Evolutionary conservation across 2,329 filamentous ascomycete genomes (phyloP), one percentile per base, ranked within the genome.

Genomic region (Neopestalotiopsis sp.): DNA sequence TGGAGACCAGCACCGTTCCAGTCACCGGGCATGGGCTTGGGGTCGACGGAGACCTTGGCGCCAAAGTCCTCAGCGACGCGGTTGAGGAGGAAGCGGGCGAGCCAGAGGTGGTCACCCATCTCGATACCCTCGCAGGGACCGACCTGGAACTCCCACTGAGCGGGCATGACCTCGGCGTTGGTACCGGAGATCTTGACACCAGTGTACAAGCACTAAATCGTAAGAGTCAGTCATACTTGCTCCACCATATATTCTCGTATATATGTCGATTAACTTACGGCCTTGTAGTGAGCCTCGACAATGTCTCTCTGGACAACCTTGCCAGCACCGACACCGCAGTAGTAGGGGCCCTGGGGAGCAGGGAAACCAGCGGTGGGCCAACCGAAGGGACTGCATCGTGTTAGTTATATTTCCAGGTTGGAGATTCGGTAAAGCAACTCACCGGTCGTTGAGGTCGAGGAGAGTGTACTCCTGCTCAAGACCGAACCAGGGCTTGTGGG

Each of bases 91-190:
- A 94, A 97, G 74, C 94, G 92, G 73, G 93, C 93, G 78, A 97
- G 87, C 96, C 95, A 98, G 77, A 99, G 94, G 80, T 98, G 91
- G 83, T 99, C 96, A 82, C 96, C 96, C 88, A 98, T 92, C 81
- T 91, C 86, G 77, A 98, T 98, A 73, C 94, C 95, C 67, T 86
- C 83, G 84, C 94, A 97, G 73, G 95, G 95, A 69, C 95, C 95
- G 77, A 98, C 93, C 82, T 98, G 95, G 90, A 94, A 98, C 83
- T 98, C 95, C 95, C 95, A 98, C 84, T 98, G 95, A 70, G 93
- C 94, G 73, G 94, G 92, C 93, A 98, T 97, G 79, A 99, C 96
- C 89, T 99, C 96, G 74, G 96, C 96, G 84, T 99, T 99, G 86
- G 96, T 98, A 79, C 96, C 96, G 32, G 95, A 97, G 83, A 99